Evolutionary conservation across 2,329 filamentous ascomycete species (phyloP), one percentile per base, ranked within the genome.

Genomic region (Sporothrix globosa): DNA sequence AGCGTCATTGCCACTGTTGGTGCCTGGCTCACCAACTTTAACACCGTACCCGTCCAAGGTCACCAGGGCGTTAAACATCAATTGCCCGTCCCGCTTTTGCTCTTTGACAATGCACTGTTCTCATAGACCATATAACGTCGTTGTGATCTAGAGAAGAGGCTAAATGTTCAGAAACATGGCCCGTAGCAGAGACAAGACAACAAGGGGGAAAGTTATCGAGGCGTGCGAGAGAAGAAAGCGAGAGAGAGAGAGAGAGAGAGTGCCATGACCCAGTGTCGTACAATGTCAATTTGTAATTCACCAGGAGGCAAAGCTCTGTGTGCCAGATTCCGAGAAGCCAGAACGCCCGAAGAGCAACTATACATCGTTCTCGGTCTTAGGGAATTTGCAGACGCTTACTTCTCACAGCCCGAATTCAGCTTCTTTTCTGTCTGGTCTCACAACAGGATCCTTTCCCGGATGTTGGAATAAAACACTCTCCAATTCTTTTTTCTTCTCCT

Each of bases 141-240:
- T 5, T 21, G 11, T 21, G 19, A 17, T 13, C 34, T 61, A n/a
- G 34, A 24, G 30, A 48, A 30, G 41, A 53, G 63, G 63, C 63
- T 67, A 67, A 52, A 52, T 53, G n/a, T 50, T 27, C 27, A 68
- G n/a, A 68, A 68, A 56, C 65, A 46, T 14, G 48, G 34, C 27
- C 30, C 11, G 60, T 48, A 4, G 60, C 41, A 48, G 19, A 44
- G 56, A 13, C 4, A 21, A 3, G 6, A 41, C 41, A 17, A 17
- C 41, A 17, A 44, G 41, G 14, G 14, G 14, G 11, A 17, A 17
- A 13, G 41, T 44, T n/a, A 41, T 24, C 9, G 14, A 24, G 56
- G 30, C 9, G 41, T 5, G 19, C 21, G 56, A 54, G 52, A 11
- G 27, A 50, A 21, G 48, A 50, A n/a, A 10, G 21, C 14, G 11